phyloP scores from a whole-genome alignment of 148 eudicot species.

The Spergularia marina region DNA sequence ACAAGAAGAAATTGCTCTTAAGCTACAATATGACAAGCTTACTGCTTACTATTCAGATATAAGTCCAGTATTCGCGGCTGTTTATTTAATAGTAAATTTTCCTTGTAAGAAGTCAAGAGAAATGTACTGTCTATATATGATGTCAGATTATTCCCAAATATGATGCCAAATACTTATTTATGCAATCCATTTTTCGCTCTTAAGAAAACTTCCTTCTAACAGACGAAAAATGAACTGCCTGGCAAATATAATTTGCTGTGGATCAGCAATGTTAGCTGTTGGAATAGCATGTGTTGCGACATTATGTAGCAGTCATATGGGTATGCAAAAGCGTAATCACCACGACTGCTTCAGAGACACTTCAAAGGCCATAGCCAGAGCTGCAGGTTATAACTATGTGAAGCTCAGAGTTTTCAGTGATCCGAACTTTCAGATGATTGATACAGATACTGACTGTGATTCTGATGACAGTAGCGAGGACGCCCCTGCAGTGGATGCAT shows the following conservation, averaged over 20 bases:
- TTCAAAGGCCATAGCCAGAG: conserved; percentile 23
- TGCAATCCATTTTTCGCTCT: neutral
- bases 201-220: neutral
- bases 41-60: neutral
- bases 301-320: conserved; percentile 16
- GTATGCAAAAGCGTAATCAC: neutral
- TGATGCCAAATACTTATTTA: neutral
- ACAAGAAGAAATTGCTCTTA: neutral
- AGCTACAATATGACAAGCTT: neutral
- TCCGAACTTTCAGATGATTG: conserved; percentile 16
- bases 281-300: conserved; percentile 19
- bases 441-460: conserved; percentile 7
- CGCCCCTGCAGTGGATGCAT: neutral
- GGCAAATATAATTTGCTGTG: conserved; percentile 22
- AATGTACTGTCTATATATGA: neutral
- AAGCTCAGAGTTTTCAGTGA: conserved; percentile 26
- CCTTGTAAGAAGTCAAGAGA: neutral
- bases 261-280: conserved; percentile 19
- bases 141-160: neutral
- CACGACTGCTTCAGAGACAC: neutral
- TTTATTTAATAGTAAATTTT: neutral
- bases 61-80: neutral
- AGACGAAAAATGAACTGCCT: conserved; percentile 12
- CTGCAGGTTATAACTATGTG: conserved; percentile 20
- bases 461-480: conserved; percentile 2